Base-by-base conservation (phyloP, 2,329 filamentous ascomycete genomes). In the Colletotrichum cuscutae region DNA sequence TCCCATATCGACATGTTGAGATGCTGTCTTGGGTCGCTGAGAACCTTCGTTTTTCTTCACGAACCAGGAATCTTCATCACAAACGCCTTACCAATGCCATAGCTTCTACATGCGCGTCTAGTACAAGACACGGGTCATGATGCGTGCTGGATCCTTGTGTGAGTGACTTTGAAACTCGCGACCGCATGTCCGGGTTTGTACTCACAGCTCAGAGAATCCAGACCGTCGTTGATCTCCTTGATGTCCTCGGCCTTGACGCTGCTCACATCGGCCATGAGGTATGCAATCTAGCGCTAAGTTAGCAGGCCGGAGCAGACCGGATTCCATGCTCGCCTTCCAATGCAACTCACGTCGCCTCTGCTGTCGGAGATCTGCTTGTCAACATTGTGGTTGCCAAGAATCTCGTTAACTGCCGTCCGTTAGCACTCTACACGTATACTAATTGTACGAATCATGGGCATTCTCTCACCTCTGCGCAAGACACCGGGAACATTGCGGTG, bases 331-430 rank as follows among this genome's bases (percentile, higher is more conserved):
- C 32, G n/a, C 7, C 13, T 49, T n/a, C 6, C 13, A 11, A 26
- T 7, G 13, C 5, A 24, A 77, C 89, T 76, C 84, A 94, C 92
- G 81, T 98, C 96, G 77, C 95, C 96, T 86, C 93, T 93, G 84
- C 94, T 97, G 82, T 98, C 97, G 63, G 94, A 97, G 87, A 97
- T 98, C 85, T 99, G 97, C 88, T 98, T 98, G 86, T 98, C 96
- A 77, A 99, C 95, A 82, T 99, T 99, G 87, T 99, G 95, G 79
- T 97, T 92, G 56, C 93, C 94, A 60, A 99, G 89, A 75, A 98
- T 95, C 79, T 97, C 94, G 87, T 99, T 99, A 76, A 99, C 97
- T 92, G 75, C 15, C 15, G 15, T 30, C 13, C 13, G 12, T 69
- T 28, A 69, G 60, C 28, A 63, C 22, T 19, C n/a, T 22, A 60